Conservation (phyloP, 1,139 yeast species). For the Scheffersomyces quercinus region DNA sequence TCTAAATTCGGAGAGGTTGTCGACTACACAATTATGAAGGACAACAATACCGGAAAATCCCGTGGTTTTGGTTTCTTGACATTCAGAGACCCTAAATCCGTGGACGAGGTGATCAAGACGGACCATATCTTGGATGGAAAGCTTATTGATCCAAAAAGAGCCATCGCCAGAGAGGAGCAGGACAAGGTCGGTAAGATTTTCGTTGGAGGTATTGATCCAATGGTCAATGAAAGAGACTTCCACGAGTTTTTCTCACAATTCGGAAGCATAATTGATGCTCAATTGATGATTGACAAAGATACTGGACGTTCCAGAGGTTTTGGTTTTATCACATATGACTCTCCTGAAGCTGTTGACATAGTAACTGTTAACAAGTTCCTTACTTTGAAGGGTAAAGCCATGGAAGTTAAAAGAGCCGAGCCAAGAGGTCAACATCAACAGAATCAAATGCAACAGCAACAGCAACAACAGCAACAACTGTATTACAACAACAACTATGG, state of each 20-base stretch:
- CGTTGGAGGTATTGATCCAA: conserved; percentile 97
- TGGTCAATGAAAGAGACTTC: conserved; percentile 91
- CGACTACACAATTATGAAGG: conserved; percentile 95
- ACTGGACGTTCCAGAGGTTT: conserved; percentile 98
- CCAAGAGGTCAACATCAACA: conserved; percentile 68
- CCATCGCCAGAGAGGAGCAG: conserved; percentile 97
- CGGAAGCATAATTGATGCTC: conserved; percentile 95
- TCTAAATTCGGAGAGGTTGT: conserved; percentile 86
- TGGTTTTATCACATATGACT: conserved; percentile 95
- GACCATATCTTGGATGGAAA: conserved; percentile 95
- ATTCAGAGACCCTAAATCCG: conserved; percentile 78
- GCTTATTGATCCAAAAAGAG: conserved; percentile 96
- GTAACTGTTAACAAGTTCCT: conserved; percentile 84
- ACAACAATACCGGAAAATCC: conserved; percentile 83
- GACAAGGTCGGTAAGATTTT: conserved; percentile 96
- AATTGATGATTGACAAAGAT: conserved; percentile 95
- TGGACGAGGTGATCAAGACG: conserved; percentile 81
- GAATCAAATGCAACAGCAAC: conserved; percentile 40
- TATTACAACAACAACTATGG: conserved; percentile 21
- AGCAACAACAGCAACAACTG: conserved; percentile 32
- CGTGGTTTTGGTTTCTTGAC: conserved; percentile 97
- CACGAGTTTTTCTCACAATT: conserved; percentile 84
- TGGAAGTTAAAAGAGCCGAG: conserved; percentile 98
- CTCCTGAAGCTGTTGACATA: conserved; percentile 92
- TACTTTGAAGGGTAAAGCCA: conserved; percentile 82